These are phyloP conservation scores for Pholiota adiposa DNA, from an alignment of 1,284 basidiomycete genomes.

Conservation along the genomic window DNA sequence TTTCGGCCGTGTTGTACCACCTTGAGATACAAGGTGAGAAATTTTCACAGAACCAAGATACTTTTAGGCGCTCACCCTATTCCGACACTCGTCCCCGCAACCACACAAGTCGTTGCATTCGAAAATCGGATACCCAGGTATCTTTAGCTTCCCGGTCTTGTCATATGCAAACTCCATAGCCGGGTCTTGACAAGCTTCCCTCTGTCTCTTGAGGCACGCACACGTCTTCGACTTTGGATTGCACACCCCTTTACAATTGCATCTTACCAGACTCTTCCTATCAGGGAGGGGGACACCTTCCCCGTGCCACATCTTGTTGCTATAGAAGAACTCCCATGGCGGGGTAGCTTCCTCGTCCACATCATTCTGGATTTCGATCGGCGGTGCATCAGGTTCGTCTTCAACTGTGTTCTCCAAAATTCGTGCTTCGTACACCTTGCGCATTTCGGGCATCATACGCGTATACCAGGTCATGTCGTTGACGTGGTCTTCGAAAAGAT, in stretches of 20 bases:
- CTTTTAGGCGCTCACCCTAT: conserved; percentile 61
- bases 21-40: conserved; percentile 40
- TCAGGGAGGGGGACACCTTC: conserved; percentile 71
- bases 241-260: conserved; percentile 76
- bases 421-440: conserved; percentile 56
- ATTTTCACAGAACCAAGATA: neutral
- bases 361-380: conserved; percentile 66
- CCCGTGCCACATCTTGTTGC: conserved; percentile 76
- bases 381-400: conserved; percentile 70
- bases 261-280: conserved; percentile 59
- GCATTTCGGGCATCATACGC: conserved; percentile 39
- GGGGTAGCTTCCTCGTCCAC: conserved; percentile 70
- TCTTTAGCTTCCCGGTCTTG: conserved; percentile 54
- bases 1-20: conserved; percentile 84
- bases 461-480: conserved; percentile 43
- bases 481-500: conserved; percentile 55
- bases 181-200: conserved; percentile 38
- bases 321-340: conserved; percentile 79
- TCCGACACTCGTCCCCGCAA: conserved; percentile 81
- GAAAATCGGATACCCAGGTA: conserved; percentile 68
- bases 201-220: conserved; percentile 66
- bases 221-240: conserved; percentile 72
- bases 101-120: conserved; percentile 87
- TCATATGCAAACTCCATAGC: conserved; percentile 69
- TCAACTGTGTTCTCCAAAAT: conserved; percentile 57